Conservation (phyloP, 805 yeast species). For the Teunomyces panamensis region DNA sequence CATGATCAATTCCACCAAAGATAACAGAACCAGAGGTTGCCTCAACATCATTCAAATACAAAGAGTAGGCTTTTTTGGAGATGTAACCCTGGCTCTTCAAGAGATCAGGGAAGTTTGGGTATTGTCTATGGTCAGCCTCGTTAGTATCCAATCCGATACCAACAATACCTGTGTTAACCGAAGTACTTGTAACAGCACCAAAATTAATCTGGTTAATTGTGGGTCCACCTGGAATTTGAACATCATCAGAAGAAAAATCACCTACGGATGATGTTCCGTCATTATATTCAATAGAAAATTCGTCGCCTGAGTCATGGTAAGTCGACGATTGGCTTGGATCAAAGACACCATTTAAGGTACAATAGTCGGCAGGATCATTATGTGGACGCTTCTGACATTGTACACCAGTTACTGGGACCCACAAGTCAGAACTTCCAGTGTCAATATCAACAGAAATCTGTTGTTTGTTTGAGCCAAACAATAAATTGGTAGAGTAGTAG, state of each 20-base stretch:
- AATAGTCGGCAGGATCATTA: background rate
- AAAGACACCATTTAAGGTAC: slow-evolving; percentile 8
- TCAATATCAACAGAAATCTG: slow-evolving; percentile 11
- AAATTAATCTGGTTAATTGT: slow-evolving; percentile 6
- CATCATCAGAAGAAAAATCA: slow-evolving; percentile 4
- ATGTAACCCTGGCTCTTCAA: slow-evolving; percentile 12
- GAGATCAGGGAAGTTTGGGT: slow-evolving; percentile 11
- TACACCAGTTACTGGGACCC: slow-evolving; percentile 6
- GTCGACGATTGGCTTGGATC: slow-evolving; percentile 9
- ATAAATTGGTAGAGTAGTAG: slow-evolving; percentile 8
- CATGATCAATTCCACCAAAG: slow-evolving; percentile 22
- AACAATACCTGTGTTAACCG: slow-evolving; percentile 6
- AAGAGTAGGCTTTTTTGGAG: slow-evolving; percentile 10
- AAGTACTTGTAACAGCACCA: slow-evolving; percentile 6
- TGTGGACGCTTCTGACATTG: background rate
- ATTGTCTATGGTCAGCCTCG: slow-evolving; percentile 2
- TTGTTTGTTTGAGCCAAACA: slow-evolving; percentile 10
- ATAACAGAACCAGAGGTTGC: slow-evolving; percentile 12
- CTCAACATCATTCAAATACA: slow-evolving; percentile 12
- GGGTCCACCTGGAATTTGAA: slow-evolving; percentile 6
- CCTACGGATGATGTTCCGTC: slow-evolving; percentile 8
- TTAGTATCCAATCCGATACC: slow-evolving; percentile 4
- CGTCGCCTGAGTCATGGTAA: slow-evolving; percentile 1
- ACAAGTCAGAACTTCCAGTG: slow-evolving; percentile 12
- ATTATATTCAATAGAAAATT: slow-evolving; percentile 6